Evolutionary conservation across 2,329 filamentous ascomycete genomes (phyloP), one percentile per base, ranked within the genome.

Genomic region (Trichoderma aggressivum): DNA sequence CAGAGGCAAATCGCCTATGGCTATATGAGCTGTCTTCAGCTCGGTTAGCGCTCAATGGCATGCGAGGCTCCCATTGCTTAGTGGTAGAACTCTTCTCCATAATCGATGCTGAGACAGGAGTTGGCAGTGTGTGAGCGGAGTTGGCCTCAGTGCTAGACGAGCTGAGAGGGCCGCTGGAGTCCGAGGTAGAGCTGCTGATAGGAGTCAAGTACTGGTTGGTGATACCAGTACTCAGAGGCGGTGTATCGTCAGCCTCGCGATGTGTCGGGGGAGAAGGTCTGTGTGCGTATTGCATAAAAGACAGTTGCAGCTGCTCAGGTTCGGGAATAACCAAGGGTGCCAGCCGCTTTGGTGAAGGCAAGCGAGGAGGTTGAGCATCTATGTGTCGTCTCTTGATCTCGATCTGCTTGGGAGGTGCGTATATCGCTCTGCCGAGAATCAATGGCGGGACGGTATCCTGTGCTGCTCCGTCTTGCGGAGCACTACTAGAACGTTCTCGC

Each of bases 401-500:
- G 12, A 76, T 73, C 7, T 74, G 74, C 43, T 72, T 74, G 10
- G 74, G 67, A 21, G 77, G 72, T 24, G 75, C 75, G 12, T 75
- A 70, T 60, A 78, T 75, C 56, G 74, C 76, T 34, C 36, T 56
- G 14, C 32, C 28, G 11, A 62, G 63, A 4, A 28, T 61, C 30
- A 58, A 28, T 12, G 43, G 55, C 16, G 30, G 28, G 8, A 43
- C 32, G 26, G 43, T 3, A 43, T 53, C 47, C 26, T 59, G 32
- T 39, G 62, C 47, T 34, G 36, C 34, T 12, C 39, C 67, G 18
- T 75, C 72, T 24, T 71, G 64, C 16, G 89, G 88, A n/a, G 88
- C 87, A 77, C 88, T 90, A 71, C 85, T 86, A 47, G 89, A 91
- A 70, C 89, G 85, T 80, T 91, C 89, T 74, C 91, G 88, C 30